A percentile compares a stretch with the other conserved stretches of the same genome.
phyloP scores from a whole-genome alignment of 805 yeast genomes.

The Candida sphagnicola region DNA sequence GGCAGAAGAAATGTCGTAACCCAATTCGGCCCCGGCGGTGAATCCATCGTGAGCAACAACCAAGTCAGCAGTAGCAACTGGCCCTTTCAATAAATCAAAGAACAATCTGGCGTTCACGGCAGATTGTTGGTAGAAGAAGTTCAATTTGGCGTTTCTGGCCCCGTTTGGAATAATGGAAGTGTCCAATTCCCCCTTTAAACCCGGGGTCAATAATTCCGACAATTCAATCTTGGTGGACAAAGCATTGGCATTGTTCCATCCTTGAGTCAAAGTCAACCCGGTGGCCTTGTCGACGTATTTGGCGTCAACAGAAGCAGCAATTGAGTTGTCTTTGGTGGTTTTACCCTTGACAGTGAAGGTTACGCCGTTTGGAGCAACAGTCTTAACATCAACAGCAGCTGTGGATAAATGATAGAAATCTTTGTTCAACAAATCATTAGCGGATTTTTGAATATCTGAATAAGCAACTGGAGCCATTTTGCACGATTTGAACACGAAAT shows the following conservation, averaged over 20 bases:
- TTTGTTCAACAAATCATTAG: constrained; percentile 83
- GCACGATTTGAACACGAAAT: background rate
- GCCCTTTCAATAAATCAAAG: constrained; percentile 93
- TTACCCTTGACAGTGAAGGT: constrained; percentile 92
- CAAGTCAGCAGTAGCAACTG: constrained; percentile 91
- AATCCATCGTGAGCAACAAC: constrained; percentile 94
- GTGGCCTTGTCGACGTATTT: constrained; percentile 89
- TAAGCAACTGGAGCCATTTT: constrained; percentile 72
- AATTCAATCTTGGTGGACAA: constrained; percentile 92
- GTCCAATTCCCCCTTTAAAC: constrained; percentile 88
- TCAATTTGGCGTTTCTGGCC: constrained; percentile 81
- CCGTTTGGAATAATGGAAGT: constrained; percentile 85
- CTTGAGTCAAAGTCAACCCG: constrained; percentile 92
- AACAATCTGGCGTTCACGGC: constrained; percentile 91
- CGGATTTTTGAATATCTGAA: constrained; percentile 88
- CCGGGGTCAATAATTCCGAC: constrained; percentile 88
- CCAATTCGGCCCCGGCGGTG: constrained; percentile 95
- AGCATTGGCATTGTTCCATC: constrained; percentile 94
- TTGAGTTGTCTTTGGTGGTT: constrained; percentile 71
- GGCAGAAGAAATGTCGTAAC: constrained; percentile 92
- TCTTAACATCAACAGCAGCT: constrained; percentile 83
- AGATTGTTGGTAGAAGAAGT: constrained; percentile 88
- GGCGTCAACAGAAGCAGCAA: constrained; percentile 87
- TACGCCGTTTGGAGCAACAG: constrained; percentile 95
- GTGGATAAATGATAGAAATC: constrained; percentile 93